Evolutionary conservation across 495 filamentous ascomycete species (phyloP), one percentile per base, ranked within the genome.

Genomic region (Daldinia vernicosa): DNA sequence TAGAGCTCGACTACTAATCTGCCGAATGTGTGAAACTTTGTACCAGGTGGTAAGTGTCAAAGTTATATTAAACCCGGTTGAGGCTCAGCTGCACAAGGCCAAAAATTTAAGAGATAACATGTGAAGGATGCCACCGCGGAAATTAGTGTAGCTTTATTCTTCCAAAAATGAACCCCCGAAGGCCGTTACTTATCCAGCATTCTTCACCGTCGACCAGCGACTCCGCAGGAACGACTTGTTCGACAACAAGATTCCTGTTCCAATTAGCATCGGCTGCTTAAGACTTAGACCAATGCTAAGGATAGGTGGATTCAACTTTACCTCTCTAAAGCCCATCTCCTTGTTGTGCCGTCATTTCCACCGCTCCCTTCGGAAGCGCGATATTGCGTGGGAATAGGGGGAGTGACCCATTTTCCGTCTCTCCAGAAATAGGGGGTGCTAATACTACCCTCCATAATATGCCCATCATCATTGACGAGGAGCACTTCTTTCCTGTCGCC

Each of bases 391-490:
- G 75, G 76, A 3, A 89, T 79, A 2, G 78, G 74, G 0, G 91
- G 90, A 26, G 91, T 92, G 0, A 91, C 83, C 92, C 92, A 93
- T 66, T 75, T 78, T 0, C 87, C 87, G 14, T 81, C 79, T 52
- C 90, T 85, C 83, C 86, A 90, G 69, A 98, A 92, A 76, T 93
- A 97, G 1, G 91, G 87, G 12, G 89, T 95, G 1, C 91, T 92
- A 28, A 91, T 86, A 70, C 89, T 93, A 17, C 93, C 93, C 76
- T 99, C 95, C 90, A 96, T 96, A 8, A 97, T 78, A 60, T 93
- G 87, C 2, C 86, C 85, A 24, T 84, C 75, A 0, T 71, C 60
- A 74, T 92, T 93, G 59, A 93, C 82, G 27, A 97, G 74, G 28
- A 98, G 82, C 6, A 95, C 91, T 76, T 97, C 94, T 17, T 83